Percentiles rank a stretch among this genome's conserved stretches.
Conservation (phyloP, 2,329 filamentous ascomycete genomes). For the Monosporascus sp. region DNA sequence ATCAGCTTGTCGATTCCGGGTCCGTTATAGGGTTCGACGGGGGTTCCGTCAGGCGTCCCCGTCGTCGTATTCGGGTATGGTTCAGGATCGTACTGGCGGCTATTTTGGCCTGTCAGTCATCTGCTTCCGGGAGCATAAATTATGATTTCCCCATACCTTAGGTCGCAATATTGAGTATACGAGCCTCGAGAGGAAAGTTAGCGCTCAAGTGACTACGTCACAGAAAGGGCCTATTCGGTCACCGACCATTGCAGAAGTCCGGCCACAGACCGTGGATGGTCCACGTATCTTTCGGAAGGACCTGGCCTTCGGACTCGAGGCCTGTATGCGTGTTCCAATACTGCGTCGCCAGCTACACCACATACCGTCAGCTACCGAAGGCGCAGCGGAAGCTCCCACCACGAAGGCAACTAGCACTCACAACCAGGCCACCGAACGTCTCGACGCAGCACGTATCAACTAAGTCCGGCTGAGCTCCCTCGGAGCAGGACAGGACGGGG, state of each 20-base stretch:
- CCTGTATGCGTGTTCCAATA: conserved; percentile 63
- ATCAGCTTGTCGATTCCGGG: conserved; percentile 55
- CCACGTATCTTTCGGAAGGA: conserved; percentile 53
- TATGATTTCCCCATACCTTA: conserved; percentile 27
- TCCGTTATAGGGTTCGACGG: conserved; percentile 54
- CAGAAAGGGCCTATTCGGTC: neutral
- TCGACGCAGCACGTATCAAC: conserved; percentile 61
- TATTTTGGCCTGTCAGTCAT: conserved; percentile 11
- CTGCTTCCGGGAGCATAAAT: neutral
- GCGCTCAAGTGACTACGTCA: conserved; percentile 14
- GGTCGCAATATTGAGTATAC: conserved; percentile 64
- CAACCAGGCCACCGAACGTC: conserved; percentile 57
- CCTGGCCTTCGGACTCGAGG: conserved; percentile 50
- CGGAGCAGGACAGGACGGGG: conserved; percentile 43
- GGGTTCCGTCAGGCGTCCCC: conserved; percentile 44
- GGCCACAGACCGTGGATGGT: conserved; percentile 58
- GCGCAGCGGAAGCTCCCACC: neutral
- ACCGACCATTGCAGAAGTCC: conserved; percentile 41
- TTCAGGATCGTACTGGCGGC: conserved; percentile 57
- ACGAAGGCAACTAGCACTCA: conserved; percentile 14
- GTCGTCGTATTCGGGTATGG: conserved; percentile 61
- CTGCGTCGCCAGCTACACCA: conserved; percentile 47
- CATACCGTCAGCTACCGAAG: conserved; percentile 1
- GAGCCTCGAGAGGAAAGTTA: conserved; percentile 49
- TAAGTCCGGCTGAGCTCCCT: conserved; percentile 34